These are phyloP conservation scores for Chrysosporium queenslandicum DNA, from an alignment of 2,329 filamentous ascomycete species.

Conservation along the genomic window DNA sequence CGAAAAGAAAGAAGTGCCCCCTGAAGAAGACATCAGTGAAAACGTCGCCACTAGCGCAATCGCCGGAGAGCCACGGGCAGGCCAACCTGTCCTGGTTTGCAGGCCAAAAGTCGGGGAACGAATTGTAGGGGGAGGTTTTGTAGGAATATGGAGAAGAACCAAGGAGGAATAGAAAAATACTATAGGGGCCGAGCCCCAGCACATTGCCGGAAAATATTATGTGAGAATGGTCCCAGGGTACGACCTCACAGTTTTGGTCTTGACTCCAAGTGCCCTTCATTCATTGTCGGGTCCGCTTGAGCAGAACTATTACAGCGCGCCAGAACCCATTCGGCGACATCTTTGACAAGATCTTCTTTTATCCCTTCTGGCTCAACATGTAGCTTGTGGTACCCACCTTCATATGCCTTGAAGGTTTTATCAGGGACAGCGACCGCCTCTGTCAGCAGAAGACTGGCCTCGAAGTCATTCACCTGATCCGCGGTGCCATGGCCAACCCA, in stretches of 20 bases:
- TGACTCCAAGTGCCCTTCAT: background rate
- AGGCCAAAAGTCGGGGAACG: slow-evolving; percentile 42
- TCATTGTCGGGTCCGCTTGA: background rate
- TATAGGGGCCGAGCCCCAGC: background rate
- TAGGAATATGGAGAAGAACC: slow-evolving; percentile 41
- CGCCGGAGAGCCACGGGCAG: slow-evolving; percentile 12
- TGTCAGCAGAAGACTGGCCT: slow-evolving; percentile 55
- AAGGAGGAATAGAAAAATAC: slow-evolving; percentile 18
- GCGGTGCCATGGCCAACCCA: slow-evolving; percentile 67
- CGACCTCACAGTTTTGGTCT: slow-evolving; percentile 8
- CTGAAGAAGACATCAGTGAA: slow-evolving; percentile 10
- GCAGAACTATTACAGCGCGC: slow-evolving; percentile 8
- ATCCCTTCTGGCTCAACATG: slow-evolving; percentile 26
- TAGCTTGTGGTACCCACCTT: slow-evolving; percentile 65
- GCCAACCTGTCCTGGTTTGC: slow-evolving; percentile 35
- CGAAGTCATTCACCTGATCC: slow-evolving; percentile 59
- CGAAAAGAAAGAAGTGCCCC: slow-evolving; percentile 21
- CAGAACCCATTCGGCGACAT: slow-evolving; percentile 59
- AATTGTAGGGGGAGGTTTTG: slow-evolving; percentile 43
- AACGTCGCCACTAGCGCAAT: background rate
- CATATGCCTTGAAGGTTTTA: slow-evolving; percentile 61
- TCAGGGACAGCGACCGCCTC: slow-evolving; percentile 51
- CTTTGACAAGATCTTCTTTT: slow-evolving; percentile 38
- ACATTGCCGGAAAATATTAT: background rate
- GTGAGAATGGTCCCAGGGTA: background rate